Percentiles rank a stretch among this genome's conserved stretches.
These are phyloP conservation scores for Rhodotorula toruloides DNA, from an alignment of 768 basidiomycete species.

Conservation along the genomic window DNA sequence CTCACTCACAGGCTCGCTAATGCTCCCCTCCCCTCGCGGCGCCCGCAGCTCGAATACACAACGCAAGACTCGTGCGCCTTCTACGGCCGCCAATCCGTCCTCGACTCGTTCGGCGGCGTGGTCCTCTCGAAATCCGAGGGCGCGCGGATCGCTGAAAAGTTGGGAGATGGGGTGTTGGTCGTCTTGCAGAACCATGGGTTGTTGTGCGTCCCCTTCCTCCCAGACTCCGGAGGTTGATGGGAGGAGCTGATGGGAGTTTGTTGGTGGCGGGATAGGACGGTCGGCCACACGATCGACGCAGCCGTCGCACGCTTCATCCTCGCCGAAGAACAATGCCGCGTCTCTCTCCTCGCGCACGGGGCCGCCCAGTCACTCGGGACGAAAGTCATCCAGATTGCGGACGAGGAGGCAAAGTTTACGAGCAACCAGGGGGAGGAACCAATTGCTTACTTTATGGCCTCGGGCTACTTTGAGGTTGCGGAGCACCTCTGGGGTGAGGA, in stretches of 20 bases:
- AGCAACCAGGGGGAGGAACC: constrained; percentile 5
- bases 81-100: constrained; percentile 48
- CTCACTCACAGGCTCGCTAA: neutral
- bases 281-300: constrained; percentile 23
- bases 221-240: neutral
- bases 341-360: constrained; percentile 52
- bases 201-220: constrained; percentile 24
- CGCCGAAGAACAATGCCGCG: constrained; percentile 52
- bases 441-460: constrained; percentile 10
- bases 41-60: constrained; percentile 48
- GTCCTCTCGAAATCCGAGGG: constrained; percentile 54
- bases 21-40: neutral
- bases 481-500: constrained; percentile 4
- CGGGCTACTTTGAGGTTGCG: constrained; percentile 23
- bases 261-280: constrained; percentile 15
- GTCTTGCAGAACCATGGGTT: constrained; percentile 45
- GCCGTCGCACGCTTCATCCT: constrained; percentile 29
- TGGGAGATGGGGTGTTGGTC: constrained; percentile 41
- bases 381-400: constrained; percentile 41
- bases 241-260: neutral
- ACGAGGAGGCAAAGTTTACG: constrained; percentile 43
- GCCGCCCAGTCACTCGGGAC: constrained; percentile 46
- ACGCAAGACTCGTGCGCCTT: constrained; percentile 50
- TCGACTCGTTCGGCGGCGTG: constrained; percentile 54
- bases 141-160: constrained; percentile 49